A percentile compares a stretch with the other conserved stretches of the same genome.
These are phyloP conservation scores for Xylaria bambusicola DNA, from an alignment of 495 filamentous ascomycete species.

Conservation along the genomic window DNA sequence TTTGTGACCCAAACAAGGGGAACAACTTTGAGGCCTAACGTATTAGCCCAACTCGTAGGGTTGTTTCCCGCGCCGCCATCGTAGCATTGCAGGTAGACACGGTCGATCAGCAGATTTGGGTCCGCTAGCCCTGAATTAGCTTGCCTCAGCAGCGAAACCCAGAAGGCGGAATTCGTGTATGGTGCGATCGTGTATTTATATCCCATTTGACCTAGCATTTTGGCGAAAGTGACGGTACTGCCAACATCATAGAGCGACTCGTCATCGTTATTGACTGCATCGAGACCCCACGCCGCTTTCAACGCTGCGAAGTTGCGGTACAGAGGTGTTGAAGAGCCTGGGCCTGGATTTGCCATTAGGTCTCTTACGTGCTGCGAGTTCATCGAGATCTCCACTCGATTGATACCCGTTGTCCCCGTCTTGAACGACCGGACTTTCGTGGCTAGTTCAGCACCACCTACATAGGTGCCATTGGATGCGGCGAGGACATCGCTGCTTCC, in stretches of 20 bases:
- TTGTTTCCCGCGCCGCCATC: slow-evolving; percentile 45
- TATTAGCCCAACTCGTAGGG: slow-evolving; percentile 37
- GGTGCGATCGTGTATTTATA: slow-evolving; percentile 45
- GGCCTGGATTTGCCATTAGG: slow-evolving; percentile 38
- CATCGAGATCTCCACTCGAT: slow-evolving; percentile 45
- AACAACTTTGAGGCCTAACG: slow-evolving; percentile 43
- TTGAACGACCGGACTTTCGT: slow-evolving; percentile 46
- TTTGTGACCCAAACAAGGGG: slow-evolving; percentile 48
- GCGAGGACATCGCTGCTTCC: slow-evolving; percentile 38
- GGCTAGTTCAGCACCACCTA: slow-evolving; percentile 41
- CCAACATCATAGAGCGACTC: slow-evolving; percentile 44
- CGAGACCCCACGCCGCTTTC: slow-evolving; percentile 41
- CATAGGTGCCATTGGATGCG: slow-evolving; percentile 38
- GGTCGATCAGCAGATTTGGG: slow-evolving; percentile 35
- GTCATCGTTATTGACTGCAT: slow-evolving; percentile 49
- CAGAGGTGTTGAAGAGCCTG: slow-evolving; percentile 32
- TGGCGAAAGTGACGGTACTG: slow-evolving; percentile 41
- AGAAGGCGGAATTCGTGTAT: slow-evolving; percentile 42
- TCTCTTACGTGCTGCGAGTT: slow-evolving; percentile 42
- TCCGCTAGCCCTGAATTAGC: slow-evolving; percentile 29
- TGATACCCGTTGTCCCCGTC: slow-evolving; percentile 28
- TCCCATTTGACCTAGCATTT: slow-evolving; percentile 41
- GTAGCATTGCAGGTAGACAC: slow-evolving; percentile 46
- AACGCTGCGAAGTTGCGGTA: slow-evolving; percentile 42
- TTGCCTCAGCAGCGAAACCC: slow-evolving; percentile 33